Evolutionary conservation across 2,329 filamentous ascomycete genomes (phyloP).

Genomic region (Aspergillus pseudotamarii): DNA sequence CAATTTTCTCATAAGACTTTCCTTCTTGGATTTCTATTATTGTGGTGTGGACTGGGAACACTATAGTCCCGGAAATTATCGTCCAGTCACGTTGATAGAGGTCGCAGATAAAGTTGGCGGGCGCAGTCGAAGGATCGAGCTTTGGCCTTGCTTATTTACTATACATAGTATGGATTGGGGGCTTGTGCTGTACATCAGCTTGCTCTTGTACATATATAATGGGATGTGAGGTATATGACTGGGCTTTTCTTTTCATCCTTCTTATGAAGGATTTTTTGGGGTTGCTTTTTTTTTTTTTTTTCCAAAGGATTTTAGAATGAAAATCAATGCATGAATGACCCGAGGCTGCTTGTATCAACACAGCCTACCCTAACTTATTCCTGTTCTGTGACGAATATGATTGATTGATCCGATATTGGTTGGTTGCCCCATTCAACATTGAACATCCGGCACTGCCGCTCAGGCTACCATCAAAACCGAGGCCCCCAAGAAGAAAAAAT

Average conservation of each 20-base stretch:
- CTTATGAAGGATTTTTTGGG: not conserved
- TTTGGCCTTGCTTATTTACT: constrained; percentile 12
- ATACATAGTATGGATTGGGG: constrained; percentile 8
- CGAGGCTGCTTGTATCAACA: not conserved
- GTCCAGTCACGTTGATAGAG: constrained; percentile 16
- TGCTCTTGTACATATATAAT: constrained; percentile 7
- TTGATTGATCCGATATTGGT: constrained; percentile 3
- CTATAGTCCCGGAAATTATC: constrained; percentile 17
- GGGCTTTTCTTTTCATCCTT: not conserved
- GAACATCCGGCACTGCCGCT: constrained; percentile 3
- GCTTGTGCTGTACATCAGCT: constrained; percentile 1
- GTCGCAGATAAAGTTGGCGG: constrained; percentile 21
- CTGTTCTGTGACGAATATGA: not conserved
- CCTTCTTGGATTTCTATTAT: not conserved
- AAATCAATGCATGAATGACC: not conserved
- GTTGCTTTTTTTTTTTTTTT: not conserved
- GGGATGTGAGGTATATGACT: not conserved
- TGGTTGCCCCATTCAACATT: constrained; percentile 1
- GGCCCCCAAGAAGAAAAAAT: not conserved
- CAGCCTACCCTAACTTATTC: not conserved
- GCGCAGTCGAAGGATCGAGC: constrained; percentile 20
- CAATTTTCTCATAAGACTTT: not conserved
- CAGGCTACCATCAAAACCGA: not conserved
- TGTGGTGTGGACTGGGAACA: not conserved
- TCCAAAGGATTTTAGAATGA: not conserved